phyloP scores from a whole-genome alignment of 2,329 filamentous ascomycete genomes.

The Colletotrichum costaricense region DNA sequence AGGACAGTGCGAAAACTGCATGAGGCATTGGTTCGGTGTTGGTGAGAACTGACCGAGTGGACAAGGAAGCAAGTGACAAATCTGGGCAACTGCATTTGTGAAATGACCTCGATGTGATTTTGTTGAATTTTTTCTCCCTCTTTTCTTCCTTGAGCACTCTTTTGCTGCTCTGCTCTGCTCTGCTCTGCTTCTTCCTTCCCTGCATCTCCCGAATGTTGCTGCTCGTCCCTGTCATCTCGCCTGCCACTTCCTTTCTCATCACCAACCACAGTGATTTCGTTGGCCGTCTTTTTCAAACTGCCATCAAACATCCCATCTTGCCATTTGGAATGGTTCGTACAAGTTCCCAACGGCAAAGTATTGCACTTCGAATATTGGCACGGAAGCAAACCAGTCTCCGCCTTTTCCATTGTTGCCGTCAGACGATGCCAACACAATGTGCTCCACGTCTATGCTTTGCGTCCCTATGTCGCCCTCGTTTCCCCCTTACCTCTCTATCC shows the following conservation, averaged over 20 bases:
- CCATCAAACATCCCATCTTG: neutral
- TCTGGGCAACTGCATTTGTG: neutral
- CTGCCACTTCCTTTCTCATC: neutral
- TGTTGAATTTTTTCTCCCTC: neutral
- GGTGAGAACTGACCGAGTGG: neutral
- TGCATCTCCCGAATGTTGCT: neutral
- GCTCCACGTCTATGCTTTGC: neutral
- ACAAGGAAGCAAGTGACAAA: neutral
- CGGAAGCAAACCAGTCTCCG: too few species aligned
- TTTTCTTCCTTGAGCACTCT: neutral
- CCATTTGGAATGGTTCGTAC: neutral
- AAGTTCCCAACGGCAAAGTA: neutral
- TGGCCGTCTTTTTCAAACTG: neutral
- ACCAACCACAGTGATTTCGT: neutral
- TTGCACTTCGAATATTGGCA: neutral
- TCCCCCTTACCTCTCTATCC: neutral
- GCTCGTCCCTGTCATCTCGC: neutral
- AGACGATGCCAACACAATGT: neutral
- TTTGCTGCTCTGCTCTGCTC: too few species aligned
- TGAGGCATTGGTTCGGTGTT: neutral
- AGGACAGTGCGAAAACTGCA: slow-evolving; percentile 10
- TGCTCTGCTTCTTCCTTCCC: neutral
- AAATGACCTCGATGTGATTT: neutral
- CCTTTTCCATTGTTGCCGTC: too few species aligned
- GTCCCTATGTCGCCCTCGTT: neutral